Base-by-base conservation (phyloP, 345 rosid species). In the Raphanus raphanistrum region DNA sequence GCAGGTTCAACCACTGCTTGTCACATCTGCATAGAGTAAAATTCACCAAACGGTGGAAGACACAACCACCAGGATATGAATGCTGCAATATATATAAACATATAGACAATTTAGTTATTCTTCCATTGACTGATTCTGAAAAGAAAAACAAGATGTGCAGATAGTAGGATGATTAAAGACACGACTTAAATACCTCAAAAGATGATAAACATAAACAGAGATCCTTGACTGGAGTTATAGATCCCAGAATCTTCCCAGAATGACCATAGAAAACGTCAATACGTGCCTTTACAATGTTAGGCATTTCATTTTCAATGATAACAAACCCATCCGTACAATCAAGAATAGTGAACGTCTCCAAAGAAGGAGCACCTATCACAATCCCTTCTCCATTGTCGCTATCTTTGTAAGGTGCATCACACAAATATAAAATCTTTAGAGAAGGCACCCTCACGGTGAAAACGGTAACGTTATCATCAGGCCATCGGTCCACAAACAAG, bases 11-110 rank as follows among this genome's bases (percentile, higher is more conserved):
- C 78, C 78, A 74, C 8, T 32, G 12, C 16, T 15, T 16, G 43
- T 38, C 43, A 74, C 78, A 74, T 74, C 66, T 74, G 48, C 78
- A 66, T 55, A 66, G 8, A 29, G 0, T 36, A 25, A 74, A 41
- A 35, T 74, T 8, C n/a, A 66, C 57, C 2, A 74, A 65, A 35
- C 17, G 17, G n/a, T 12, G 5, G 55, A 74, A 74, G 50, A 74
- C 33, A 55, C 57, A 36, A 36, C 72, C 58, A n/a, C 2, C 9
- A 66, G 65, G 72, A 57, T 74, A 38, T 6, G 12, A 54, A 27
- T 15, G 6, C 78, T 74, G 48, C 33, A 59, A 6, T 0, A 41
- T 2, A 41, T 10, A 41, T 41, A 38, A 12, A 9, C 45, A 8
- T 2, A 4, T 43, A 10, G n/a, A 43, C 13, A 13, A 4, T 15